These are phyloP conservation scores for Lycium ferocissimum DNA, from an alignment of 257 asterid species.

Conservation along the genomic window DNA sequence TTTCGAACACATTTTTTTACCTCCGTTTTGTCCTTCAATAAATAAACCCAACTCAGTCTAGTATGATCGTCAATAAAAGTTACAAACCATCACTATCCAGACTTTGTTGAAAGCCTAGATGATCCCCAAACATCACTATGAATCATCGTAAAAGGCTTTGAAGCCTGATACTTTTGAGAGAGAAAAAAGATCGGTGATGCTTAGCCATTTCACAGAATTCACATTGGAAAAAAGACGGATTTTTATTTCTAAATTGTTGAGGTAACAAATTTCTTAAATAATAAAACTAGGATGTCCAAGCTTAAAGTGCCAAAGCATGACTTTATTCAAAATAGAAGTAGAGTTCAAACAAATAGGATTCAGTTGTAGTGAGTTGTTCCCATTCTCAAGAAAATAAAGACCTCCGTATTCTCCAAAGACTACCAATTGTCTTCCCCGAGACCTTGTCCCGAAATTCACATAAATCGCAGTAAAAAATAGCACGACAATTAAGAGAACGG, in stretches of 20 bases:
- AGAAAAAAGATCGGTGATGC: not conserved
- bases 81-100: too few relatives aligned
- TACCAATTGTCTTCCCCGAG: constrained; percentile 28
- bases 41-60: too few relatives aligned
- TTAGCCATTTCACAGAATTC: constrained; percentile 9
- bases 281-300: constrained; percentile 30
- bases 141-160: too few relatives aligned
- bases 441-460: constrained; percentile 22
- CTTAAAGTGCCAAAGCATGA: constrained; percentile 12
- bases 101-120: too few relatives aligned
- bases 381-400: not conserved
- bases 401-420: constrained; percentile 9
- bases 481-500: constrained; percentile 8
- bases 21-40: too few relatives aligned
- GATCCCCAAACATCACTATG: too few relatives aligned
- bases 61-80: too few relatives aligned
- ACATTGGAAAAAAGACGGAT: constrained; percentile 28
- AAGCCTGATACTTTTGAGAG: too few relatives aligned
- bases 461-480: not conserved
- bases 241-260: not conserved
- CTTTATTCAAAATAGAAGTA: not conserved
- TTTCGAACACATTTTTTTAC: not conserved
- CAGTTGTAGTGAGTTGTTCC: too few relatives aligned
- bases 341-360: not conserved
- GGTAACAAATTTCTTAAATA: constrained; percentile 17